These are phyloP conservation scores for Lunularia cruciata DNA, from an alignment of 225 moss, liverwort and hornwort genomes.

Conservation along the genomic window DNA sequence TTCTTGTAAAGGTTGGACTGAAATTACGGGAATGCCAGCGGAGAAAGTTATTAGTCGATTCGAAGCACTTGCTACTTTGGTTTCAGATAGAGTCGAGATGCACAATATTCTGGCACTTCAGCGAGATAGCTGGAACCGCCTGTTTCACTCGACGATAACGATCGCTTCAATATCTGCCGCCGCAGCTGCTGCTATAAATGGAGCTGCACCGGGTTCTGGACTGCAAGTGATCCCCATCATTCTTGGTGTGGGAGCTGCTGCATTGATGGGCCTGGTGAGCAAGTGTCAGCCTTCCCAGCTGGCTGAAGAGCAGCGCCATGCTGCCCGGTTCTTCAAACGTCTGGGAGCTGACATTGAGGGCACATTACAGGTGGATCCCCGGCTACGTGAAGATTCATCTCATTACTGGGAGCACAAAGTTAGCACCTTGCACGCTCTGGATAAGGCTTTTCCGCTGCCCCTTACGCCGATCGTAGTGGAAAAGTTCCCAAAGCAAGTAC, in stretches of 20 bases:
- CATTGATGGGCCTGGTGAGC: too few species aligned
- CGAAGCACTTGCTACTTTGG: slow-evolving; percentile 28
- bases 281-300: slow-evolving; percentile 53
- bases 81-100: slow-evolving; percentile 34
- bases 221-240: slow-evolving; percentile 38
- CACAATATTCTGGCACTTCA: too few species aligned
- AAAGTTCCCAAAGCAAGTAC: slow-evolving; percentile 40
- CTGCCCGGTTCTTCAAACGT: slow-evolving; percentile 45
- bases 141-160: too few species aligned
- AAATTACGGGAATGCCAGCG: background rate
- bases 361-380: slow-evolving; percentile 40
- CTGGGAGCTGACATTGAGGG: too few species aligned
- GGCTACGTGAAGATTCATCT: slow-evolving; percentile 48
- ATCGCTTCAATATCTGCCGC: slow-evolving; percentile 43
- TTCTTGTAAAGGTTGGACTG: background rate
- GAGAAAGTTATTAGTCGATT: background rate
- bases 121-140: too few species aligned
- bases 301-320: slow-evolving; percentile 55
- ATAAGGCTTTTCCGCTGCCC: slow-evolving; percentile 45
- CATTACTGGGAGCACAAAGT: slow-evolving; percentile 46
- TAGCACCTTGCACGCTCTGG: slow-evolving; percentile 32
- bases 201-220: slow-evolving; percentile 26
- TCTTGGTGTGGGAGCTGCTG: slow-evolving; percentile 45
- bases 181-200: slow-evolving; percentile 37
- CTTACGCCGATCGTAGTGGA: slow-evolving; percentile 31